A percentile compares a stretch with the other conserved stretches of the same genome.
phyloP scores from a whole-genome alignment of 495 filamentous ascomycete genomes.

The Aspergillus avenaceus region DNA sequence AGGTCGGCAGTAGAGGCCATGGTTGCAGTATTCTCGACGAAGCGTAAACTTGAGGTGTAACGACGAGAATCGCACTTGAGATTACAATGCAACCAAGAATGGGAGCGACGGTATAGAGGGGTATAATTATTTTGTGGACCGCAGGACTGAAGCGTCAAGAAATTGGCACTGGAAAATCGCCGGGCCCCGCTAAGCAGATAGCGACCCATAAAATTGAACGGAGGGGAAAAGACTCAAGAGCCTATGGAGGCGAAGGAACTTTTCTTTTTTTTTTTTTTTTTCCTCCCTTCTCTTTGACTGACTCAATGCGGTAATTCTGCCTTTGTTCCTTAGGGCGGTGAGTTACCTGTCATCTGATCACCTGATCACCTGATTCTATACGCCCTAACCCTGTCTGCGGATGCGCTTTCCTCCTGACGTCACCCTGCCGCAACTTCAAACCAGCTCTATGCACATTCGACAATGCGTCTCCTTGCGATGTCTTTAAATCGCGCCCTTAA shows the following conservation, averaged over 20 bases:
- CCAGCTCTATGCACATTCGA: not conserved
- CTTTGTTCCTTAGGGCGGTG: constrained; percentile 30
- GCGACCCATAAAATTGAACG: constrained; percentile 43
- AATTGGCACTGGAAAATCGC: constrained; percentile 32
- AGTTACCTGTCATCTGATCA: constrained; percentile 13
- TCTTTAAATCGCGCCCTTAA: not conserved
- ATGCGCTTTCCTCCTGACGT: constrained; percentile 13
- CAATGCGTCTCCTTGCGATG: not conserved
- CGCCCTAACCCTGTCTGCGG: constrained; percentile 12
- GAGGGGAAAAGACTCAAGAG: constrained; percentile 21
- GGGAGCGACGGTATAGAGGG: constrained; percentile 9
- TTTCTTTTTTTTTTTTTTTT: constrained; percentile 25
- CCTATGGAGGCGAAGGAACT: constrained; percentile 20
- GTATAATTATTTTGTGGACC: constrained; percentile 10
- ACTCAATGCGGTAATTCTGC: constrained; percentile 23
- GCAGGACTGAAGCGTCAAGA: constrained; percentile 16
- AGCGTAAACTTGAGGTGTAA: constrained; percentile 6
- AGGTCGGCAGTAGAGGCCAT: constrained; percentile 35
- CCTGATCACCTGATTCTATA: constrained; percentile 1
- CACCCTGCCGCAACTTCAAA: constrained; percentile 1
- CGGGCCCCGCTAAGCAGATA: constrained; percentile 41
- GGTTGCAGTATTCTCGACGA: constrained; percentile 9
- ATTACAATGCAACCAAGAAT: constrained; percentile 9
- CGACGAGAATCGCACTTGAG: constrained; percentile 11
- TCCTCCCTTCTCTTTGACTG: constrained; percentile 10